Conservation (phyloP, 106 monocot species). For the Allium fistulosum region DNA sequence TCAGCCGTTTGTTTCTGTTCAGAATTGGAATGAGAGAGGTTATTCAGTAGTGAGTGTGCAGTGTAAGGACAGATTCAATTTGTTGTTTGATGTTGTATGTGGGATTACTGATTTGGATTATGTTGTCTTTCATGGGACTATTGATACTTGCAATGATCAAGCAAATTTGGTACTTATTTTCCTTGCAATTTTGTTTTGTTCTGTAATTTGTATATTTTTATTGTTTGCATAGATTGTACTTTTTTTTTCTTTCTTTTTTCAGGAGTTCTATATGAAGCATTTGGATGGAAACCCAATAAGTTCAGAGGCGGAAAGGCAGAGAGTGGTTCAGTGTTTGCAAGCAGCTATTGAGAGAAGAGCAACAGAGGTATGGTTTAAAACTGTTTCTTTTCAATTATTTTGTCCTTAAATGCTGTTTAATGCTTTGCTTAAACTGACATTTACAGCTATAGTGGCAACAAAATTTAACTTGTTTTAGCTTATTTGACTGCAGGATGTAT, state of each 20-base stretch:
- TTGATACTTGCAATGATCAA: conserved; percentile 23
- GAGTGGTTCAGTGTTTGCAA: conserved; percentile 28
- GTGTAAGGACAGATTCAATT: conserved; percentile 32
- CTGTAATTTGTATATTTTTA: not conserved
- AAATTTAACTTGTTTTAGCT: too few relatives aligned
- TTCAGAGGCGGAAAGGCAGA: conserved; percentile 35
- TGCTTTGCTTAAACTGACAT: too few relatives aligned
- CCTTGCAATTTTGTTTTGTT: too few relatives aligned
- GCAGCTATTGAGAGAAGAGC: conserved; percentile 36
- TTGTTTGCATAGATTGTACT: not conserved
- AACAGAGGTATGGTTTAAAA: conserved; percentile 14
- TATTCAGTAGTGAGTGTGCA: conserved; percentile 41
- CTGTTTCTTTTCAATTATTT: too few relatives aligned
- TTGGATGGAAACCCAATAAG: conserved; percentile 28
- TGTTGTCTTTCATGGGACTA: conserved; percentile 37
- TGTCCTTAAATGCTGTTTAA: too few relatives aligned
- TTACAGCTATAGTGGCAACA: too few relatives aligned
- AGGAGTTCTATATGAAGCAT: conserved; percentile 41
- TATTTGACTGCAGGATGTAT: too few relatives aligned
- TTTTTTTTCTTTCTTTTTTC: not conserved
- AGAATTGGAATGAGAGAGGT: conserved; percentile 29
- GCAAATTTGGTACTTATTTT: conserved; percentile 21
- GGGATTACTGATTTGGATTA: conserved; percentile 40
- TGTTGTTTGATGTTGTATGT: conserved; percentile 39
- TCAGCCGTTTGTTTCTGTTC: conserved; percentile 21